Evolutionary conservation across 2,329 filamentous ascomycete genomes (phyloP), one percentile per base, ranked within the genome.

Genomic region (Xylaria arbuscula): DNA sequence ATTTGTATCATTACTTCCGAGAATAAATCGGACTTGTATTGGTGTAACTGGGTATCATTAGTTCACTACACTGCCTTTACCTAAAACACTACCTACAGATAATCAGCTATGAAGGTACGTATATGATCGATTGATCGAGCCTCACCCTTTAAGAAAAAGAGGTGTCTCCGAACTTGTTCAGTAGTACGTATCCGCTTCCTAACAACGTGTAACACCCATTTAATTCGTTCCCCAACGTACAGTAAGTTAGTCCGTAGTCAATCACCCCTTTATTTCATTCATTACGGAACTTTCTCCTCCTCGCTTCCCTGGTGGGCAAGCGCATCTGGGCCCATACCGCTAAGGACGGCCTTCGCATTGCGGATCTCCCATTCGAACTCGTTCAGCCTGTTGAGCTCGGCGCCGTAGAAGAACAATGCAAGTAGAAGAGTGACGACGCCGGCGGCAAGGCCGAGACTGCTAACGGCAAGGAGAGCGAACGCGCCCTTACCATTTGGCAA

Each of bases 291-390:
- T 66, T 76, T 72, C 4, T 70, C 71, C 2, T 73, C 72, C 7
- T 71, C 67, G n/a, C 67, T 63, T 24, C 64, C 67, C 57, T 69
- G 60, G 3, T 68, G 66, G 28, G 51, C 61, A 3, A 72, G 59
- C 19, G 75, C 72, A 15, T 73, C 72, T 3, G 71, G 72, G 13
- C 38, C 38, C 58, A 68, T 66, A 1, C 80, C 80, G 3, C 75
- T 77, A 24, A 81, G 80, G 4, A 80, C 76, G 0, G 82, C 81
- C 70, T 82, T 89, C 13, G 91, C 90, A 77, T 92, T 94, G 59
- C 83, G 83, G 32, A 98, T 90, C 80, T 99, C 96, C 92, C 93
- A 98, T 78, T 96, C 89, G 81, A 98, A 98, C 82, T 99, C 96
- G 75, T 89, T 90, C 63, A 99, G 82, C 3, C 92, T 90, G 67